Base-by-base conservation (phyloP, 1,284 basidiomycete genomes). In the Golubevia sp. region DNA sequence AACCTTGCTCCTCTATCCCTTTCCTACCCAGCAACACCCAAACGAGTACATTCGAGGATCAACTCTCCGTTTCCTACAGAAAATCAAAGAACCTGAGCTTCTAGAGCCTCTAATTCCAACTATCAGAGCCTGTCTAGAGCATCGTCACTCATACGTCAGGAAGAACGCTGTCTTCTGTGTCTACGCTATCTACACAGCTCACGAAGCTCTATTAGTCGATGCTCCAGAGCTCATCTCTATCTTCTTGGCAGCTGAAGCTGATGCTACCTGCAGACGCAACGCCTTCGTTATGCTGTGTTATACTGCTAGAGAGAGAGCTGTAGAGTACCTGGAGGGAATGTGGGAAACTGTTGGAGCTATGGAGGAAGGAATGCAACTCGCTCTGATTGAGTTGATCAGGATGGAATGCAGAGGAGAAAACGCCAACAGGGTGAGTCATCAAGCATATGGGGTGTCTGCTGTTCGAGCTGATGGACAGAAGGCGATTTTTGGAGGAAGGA, bases 1-100 rank as follows among this genome's bases (percentile, higher is more conserved):
- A n/a, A 24, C 51, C 26, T 53, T 44, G 8, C 13, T 38, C n/a
- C 8, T 20, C n/a, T 52, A 18, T 5, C 8, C 25, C n/a, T 23
- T 13, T 0, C 30, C n/a, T n/a, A n/a, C 27, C 20, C 63, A 94
- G 92, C 96, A 99, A 92, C 97, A 99, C 83, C 95, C 97, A 4
- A 99, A 99, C 84, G 97, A 99, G 87, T 99, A 98, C 86, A 98
- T 99, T 75, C 92, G 97, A 49, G 97, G 97, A 58, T 94, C 94
- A 44, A 97, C 94, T 6, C 89, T 99, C 38, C 91, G 97, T 51
- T 97, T 97, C 86, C 88, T 99, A 8, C 94, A 97, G 86, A 99
- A 99, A 87, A 88, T 95, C 61, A 92, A 92, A 82, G 97, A 99
- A 79, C 87, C 90, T 5, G 97, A 99, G 85, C 89, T 99, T 18